Evolutionary conservation across 2,329 filamentous ascomycete species (phyloP).

Genomic region (Ophiosphaerella narmari): DNA sequence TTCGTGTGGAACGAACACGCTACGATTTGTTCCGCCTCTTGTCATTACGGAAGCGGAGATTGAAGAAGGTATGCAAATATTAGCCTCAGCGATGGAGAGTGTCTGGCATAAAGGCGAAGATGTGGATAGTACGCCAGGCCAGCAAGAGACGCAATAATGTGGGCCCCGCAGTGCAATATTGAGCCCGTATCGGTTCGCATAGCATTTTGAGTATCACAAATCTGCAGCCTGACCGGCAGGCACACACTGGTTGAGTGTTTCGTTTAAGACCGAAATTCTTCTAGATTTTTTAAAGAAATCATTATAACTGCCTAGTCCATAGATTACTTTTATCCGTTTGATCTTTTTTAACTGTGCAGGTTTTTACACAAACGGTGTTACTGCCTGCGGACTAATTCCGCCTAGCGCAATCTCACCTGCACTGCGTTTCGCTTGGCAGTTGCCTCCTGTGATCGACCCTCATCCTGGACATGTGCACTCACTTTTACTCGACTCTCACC

Average conservation of each 20-base stretch:
- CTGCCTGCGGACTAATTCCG: no score
- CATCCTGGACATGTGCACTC: background rate
- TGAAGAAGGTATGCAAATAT: slow-evolving; percentile 72
- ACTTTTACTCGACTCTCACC: background rate
- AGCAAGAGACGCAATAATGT: slow-evolving; percentile 39
- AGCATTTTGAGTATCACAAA: slow-evolving; percentile 18
- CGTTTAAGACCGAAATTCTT: no score
- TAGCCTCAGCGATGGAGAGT: slow-evolving; percentile 69
- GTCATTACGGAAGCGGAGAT: slow-evolving; percentile 83
- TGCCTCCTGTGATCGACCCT: background rate
- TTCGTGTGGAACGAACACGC: slow-evolving; percentile 87
- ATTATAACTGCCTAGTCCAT: no score
- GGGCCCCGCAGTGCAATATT: background rate
- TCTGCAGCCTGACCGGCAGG: no score
- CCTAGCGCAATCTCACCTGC: background rate
- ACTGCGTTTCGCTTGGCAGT: background rate
- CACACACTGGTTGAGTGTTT: no score
- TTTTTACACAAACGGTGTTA: no score
- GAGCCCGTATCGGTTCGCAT: slow-evolving; percentile 13
- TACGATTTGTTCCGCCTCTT: slow-evolving; percentile 89
- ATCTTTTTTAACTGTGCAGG: no score
- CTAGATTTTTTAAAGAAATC: no score
- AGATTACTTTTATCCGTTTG: no score
- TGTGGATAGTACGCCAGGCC: slow-evolving; percentile 37
- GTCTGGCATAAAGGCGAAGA: slow-evolving; percentile 52